Evolutionary conservation across 2,329 filamentous ascomycete genomes (phyloP).

Genomic region (Tolypocladium cylindrosporum): DNA sequence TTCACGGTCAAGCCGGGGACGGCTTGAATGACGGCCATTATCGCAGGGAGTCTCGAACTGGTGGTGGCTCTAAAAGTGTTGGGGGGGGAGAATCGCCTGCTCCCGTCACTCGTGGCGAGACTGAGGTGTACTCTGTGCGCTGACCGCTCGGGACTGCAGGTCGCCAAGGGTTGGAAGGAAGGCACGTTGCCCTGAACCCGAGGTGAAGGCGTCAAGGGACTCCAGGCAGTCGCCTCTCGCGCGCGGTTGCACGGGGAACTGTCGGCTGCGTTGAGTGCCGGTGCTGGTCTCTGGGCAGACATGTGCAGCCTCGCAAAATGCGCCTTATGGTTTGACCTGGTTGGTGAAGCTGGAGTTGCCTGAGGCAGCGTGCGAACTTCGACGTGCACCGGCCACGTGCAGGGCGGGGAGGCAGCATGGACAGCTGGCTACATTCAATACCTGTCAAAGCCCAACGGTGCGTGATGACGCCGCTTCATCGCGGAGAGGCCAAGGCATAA

Average conservation of each 20-base stretch:
- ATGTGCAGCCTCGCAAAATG: neutral
- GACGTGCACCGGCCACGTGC: too few relatives aligned
- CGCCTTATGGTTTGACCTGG: neutral
- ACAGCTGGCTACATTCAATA: too few relatives aligned
- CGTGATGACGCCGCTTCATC: too few relatives aligned
- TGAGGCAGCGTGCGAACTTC: too few relatives aligned
- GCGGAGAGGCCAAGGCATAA: too few relatives aligned
- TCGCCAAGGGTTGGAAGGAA: neutral
- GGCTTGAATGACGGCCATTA: conserved; percentile 11
- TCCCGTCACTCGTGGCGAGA: neutral
- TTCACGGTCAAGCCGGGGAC: conserved; percentile 8
- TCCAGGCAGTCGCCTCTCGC: neutral
- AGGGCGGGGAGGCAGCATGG: too few relatives aligned
- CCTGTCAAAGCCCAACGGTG: too few relatives aligned
- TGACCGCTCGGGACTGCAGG: neutral
- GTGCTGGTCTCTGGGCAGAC: too few relatives aligned
- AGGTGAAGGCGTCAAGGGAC: neutral
- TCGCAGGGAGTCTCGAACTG: neutral
- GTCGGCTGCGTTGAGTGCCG: neutral
- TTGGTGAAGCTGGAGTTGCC: neutral
- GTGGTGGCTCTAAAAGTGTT: neutral
- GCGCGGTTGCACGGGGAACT: neutral
- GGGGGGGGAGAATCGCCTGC: neutral
- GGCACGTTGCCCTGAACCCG: neutral
- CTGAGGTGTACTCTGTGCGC: neutral